Evolutionary conservation across 2,329 filamentous ascomycete species (phyloP), one percentile per base, ranked within the genome.

Genomic region (Aspergillus sp.): DNA sequence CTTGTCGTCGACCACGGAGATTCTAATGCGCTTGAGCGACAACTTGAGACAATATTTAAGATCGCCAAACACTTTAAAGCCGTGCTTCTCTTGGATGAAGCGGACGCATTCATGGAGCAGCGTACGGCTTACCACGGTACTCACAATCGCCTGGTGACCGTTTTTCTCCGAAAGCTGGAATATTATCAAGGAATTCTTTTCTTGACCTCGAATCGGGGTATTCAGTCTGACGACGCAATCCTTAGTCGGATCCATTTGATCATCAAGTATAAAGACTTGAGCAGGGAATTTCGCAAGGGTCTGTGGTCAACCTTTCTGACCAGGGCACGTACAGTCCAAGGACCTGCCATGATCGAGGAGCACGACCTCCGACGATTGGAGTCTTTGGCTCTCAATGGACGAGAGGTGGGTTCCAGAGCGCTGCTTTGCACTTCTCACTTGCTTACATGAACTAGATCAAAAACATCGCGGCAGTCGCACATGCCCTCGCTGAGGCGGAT

Each of bases 371-470:
- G 20, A 24, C 48, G 34, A 19, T 22, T 51, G 12, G 48, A 20
- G 48, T 22, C 48, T 41, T 22, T 51, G 8, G 20, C 15, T 52
- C 49, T 61, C 0, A 63, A 64, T 56, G 46, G 62, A 42, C 57
- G 62, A 54, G 62, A 64, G 56, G 57, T 64, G 15, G 41, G 41
- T 44, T 6, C 8, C 11, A 4, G 33, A 56, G 37, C 22, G 19
- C 19, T 40, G 34, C 60, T 37, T 37, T 40, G 37, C 22, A 22
- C 46, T 51, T 50, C 53, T 34, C 44, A 51, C 17, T 58, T 61
- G 24, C 58, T 58, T 20, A 57, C 44, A 61, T 9, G n/a, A 60
- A 24, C 33, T 11, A 64, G 58, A 64, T 64, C 55, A 64, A 61
- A 55, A 61, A 61, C 15, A 48, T 64, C 40, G 42, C 33, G 42